phyloP scores from a whole-genome alignment of 2,329 filamentous ascomycete species.

The Cadophora malorum region DNA sequence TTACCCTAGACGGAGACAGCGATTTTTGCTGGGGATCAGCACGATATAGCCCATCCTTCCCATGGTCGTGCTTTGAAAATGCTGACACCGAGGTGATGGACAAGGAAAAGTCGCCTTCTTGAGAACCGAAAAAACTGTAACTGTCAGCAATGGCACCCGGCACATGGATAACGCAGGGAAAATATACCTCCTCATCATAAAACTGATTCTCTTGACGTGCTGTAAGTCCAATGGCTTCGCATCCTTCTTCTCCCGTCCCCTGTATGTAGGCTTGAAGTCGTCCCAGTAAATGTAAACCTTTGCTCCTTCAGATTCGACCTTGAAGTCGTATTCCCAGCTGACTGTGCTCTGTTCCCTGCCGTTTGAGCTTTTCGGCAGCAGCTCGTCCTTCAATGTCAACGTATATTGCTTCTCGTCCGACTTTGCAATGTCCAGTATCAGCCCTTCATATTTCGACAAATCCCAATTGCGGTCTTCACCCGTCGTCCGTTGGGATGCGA shows the following conservation, averaged over 20 bases:
- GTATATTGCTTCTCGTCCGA: slow-evolving; percentile 74
- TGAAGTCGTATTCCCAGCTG: slow-evolving; percentile 78
- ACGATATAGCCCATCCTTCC: slow-evolving; percentile 27
- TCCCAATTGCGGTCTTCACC: slow-evolving; percentile 65
- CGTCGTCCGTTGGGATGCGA: slow-evolving; percentile 77
- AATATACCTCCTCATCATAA: slow-evolving; percentile 82
- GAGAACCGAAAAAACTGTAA: slow-evolving; percentile 72
- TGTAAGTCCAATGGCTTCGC: slow-evolving; percentile 63
- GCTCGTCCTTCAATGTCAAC: slow-evolving; percentile 74
- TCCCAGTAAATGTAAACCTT: slow-evolving; percentile 66
- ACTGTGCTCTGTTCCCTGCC: slow-evolving; percentile 75
- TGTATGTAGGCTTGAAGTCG: slow-evolving; percentile 73
- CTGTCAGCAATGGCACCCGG: slow-evolving; percentile 31
- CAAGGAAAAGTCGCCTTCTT: slow-evolving; percentile 71
- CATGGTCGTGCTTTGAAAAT: slow-evolving; percentile 36
- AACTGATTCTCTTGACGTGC: slow-evolving; percentile 68
- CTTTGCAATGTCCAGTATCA: slow-evolving; percentile 59
- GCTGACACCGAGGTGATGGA: slow-evolving; percentile 62
- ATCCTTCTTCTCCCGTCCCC: slow-evolving; percentile 69
- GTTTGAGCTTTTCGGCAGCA: slow-evolving; percentile 62
- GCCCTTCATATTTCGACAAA: slow-evolving; percentile 65
- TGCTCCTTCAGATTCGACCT: slow-evolving; percentile 43
- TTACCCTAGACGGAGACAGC: neutral
- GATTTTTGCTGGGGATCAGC: slow-evolving; percentile 26
- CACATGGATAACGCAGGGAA: neutral